Evolutionary conservation across 2,329 filamentous ascomycete genomes (phyloP).

Genomic region (Aspergillus nomiae): DNA sequence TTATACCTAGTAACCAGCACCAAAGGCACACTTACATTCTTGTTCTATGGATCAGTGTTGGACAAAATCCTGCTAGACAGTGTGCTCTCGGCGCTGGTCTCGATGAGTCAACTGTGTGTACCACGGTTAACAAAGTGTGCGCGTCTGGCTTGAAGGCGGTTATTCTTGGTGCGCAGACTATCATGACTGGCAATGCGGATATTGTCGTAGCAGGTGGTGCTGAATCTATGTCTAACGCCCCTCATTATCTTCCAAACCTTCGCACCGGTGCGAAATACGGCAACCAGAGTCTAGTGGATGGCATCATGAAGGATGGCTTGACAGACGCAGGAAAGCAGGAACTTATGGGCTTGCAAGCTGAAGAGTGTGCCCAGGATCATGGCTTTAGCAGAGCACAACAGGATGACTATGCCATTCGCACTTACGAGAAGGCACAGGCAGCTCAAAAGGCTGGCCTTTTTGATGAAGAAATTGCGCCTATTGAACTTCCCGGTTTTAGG

Average conservation of each 20-base stretch:
- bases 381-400: slow-evolving; percentile 79
- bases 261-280: slow-evolving; percentile 92
- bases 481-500: slow-evolving; percentile 83
- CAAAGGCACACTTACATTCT: background rate
- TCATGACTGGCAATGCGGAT: slow-evolving; percentile 92
- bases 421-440: slow-evolving; percentile 89
- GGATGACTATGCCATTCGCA: slow-evolving; percentile 93
- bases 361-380: slow-evolving; percentile 88
- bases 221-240: slow-evolving; percentile 98
- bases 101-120: slow-evolving; percentile 75
- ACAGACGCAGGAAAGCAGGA: slow-evolving; percentile 89
- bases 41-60: slow-evolving; percentile 62
- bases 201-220: slow-evolving; percentile 92
- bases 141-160: slow-evolving; percentile 93
- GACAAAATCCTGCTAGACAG: slow-evolving; percentile 94
- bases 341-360: slow-evolving; percentile 91
- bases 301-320: slow-evolving; percentile 89
- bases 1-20: background rate
- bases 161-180: slow-evolving; percentile 92
- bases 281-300: slow-evolving; percentile 84
- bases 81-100: slow-evolving; percentile 89
- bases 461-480: slow-evolving; percentile 80
- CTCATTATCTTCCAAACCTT: slow-evolving; percentile 89
- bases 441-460: slow-evolving; percentile 82
- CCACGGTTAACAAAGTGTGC: slow-evolving; percentile 98